Conservation (phyloP, 2,329 filamentous ascomycete genomes). For the Stenocarpella maydis region DNA sequence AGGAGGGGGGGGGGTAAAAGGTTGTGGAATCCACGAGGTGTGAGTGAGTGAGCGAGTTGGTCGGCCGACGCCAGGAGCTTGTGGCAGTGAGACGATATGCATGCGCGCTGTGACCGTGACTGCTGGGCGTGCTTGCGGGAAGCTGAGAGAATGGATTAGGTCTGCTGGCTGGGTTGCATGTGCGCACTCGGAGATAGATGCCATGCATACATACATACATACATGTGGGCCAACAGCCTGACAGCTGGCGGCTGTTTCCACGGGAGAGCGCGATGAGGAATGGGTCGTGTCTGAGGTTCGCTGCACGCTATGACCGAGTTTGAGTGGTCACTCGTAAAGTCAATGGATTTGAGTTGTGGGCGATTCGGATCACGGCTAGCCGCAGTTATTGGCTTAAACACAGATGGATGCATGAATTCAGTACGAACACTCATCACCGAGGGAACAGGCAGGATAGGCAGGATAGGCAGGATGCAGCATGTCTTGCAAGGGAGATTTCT, state of each 20-base stretch:
- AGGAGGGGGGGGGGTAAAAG: neutral
- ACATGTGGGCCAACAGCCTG: neutral
- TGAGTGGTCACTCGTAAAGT: neutral
- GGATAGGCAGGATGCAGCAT: neutral
- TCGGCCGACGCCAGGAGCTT: neutral
- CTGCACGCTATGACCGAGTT: slow-evolving; percentile 23
- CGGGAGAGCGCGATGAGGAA: neutral
- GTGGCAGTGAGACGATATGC: neutral
- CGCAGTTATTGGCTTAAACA: slow-evolving; percentile 1
- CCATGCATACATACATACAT: too few relatives aligned
- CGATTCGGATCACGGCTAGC: slow-evolving; percentile 5
- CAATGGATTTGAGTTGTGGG: slow-evolving; percentile 12
- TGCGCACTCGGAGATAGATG: slow-evolving; percentile 5
- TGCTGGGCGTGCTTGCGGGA: neutral
- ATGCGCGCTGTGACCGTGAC: neutral
- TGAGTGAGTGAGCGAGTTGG: neutral
- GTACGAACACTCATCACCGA: neutral
- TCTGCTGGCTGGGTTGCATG: slow-evolving; percentile 2
- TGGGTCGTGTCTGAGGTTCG: neutral
- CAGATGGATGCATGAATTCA: neutral
- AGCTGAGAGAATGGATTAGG: slow-evolving; percentile 7
- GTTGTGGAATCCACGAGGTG: slow-evolving; percentile 10
- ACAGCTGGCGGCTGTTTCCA: neutral
- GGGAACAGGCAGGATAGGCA: neutral
- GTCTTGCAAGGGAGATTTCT: slow-evolving; percentile 4